Evolutionary conservation across 257 asterid genomes (phyloP).

Genomic region (Coffea eugenioides): DNA sequence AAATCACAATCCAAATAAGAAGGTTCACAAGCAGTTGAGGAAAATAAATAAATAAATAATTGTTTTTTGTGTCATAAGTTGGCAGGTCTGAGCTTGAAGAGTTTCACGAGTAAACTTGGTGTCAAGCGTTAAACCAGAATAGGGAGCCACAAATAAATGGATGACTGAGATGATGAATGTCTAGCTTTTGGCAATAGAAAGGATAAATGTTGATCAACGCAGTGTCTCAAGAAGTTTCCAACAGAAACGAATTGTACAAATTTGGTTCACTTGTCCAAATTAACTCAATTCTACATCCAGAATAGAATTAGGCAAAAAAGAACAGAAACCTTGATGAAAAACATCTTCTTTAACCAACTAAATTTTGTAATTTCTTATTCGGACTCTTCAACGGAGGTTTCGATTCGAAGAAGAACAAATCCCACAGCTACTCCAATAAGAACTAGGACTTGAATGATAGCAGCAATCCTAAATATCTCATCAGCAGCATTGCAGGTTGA

Average conservation of each 20-base stretch:
- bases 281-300: conserved; percentile 36
- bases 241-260: conserved; percentile 5
- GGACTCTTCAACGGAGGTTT: conserved; percentile 63
- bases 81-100: background rate
- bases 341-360: conserved; percentile 21
- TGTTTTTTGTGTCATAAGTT: background rate
- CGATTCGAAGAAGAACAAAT: conserved; percentile 81
- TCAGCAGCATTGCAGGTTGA: conserved; percentile 55
- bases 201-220: background rate
- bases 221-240: background rate
- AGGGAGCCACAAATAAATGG: background rate
- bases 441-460: conserved; percentile 55
- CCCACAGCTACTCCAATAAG: conserved; percentile 90
- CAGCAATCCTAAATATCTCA: conserved; percentile 81
- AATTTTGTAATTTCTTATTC: conserved; percentile 33
- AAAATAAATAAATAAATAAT: background rate
- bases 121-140: background rate
- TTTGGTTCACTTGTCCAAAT: conserved; percentile 31
- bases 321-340: conserved; percentile 24
- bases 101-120: background rate
- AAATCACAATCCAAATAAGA: too few species aligned
- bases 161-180: background rate
- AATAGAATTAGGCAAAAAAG: conserved; percentile 20
- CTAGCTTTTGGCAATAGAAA: background rate
- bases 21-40: background rate